Conservation (phyloP, 2,329 filamentous ascomycete species). For the Atkinsonella texensis region DNA sequence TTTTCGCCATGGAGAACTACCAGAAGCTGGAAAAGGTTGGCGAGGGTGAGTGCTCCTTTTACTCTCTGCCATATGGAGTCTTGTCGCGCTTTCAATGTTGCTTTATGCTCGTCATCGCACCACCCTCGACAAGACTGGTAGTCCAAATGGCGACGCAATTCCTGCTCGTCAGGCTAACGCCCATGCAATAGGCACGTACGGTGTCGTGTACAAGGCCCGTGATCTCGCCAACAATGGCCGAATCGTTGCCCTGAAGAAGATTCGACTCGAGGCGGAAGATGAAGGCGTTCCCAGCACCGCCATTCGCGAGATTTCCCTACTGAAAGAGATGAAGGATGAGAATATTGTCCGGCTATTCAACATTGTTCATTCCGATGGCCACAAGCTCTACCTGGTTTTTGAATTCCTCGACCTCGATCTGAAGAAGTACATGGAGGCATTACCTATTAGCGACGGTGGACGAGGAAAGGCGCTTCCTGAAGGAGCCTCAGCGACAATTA, state of each 20-base stretch:
- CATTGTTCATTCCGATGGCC: conserved; percentile 87
- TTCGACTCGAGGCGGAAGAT: conserved; percentile 87
- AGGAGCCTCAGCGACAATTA: conserved; percentile 51
- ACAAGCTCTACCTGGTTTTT: conserved; percentile 88
- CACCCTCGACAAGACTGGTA: not conserved
- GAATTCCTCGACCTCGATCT: conserved; percentile 86
- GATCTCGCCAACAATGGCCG: conserved; percentile 72
- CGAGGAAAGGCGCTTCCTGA: conserved; percentile 77
- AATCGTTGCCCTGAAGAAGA: conserved; percentile 91
- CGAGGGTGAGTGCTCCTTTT: conserved; percentile 52
- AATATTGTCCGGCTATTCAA: conserved; percentile 83
- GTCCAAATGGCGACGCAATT: no score
- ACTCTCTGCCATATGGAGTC: no score
- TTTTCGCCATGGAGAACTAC: conserved; percentile 73
- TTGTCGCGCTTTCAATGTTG: not conserved
- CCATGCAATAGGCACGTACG: conserved; percentile 63
- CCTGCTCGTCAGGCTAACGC: not conserved
- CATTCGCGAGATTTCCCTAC: conserved; percentile 84
- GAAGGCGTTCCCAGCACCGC: conserved; percentile 87
- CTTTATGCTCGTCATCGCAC: not conserved
- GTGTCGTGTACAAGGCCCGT: conserved; percentile 88
- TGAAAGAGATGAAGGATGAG: conserved; percentile 88
- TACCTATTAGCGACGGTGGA: conserved; percentile 73
- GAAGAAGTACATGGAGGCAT: conserved; percentile 92
- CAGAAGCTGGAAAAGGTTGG: conserved; percentile 95